phyloP scores from a whole-genome alignment of 2,329 filamentous ascomycete genomes.

The Davidsoniella eucalypti region DNA sequence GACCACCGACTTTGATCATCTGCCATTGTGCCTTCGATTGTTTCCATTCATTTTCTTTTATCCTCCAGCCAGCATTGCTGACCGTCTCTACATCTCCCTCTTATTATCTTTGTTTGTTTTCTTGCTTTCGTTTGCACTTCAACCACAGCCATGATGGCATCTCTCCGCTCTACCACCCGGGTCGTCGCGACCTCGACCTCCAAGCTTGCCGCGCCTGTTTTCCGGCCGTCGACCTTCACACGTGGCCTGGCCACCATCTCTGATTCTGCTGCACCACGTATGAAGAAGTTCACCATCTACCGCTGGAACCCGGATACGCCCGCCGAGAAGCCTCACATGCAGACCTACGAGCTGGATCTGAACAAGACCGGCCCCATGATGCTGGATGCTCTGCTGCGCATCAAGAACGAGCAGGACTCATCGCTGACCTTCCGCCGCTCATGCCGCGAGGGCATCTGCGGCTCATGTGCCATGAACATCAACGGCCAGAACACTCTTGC shows the following conservation, averaged over 20 bases:
- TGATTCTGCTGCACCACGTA: slow-evolving; percentile 44
- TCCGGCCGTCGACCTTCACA: slow-evolving; percentile 26
- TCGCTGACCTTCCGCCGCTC: slow-evolving; percentile 91
- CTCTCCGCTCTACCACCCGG: slow-evolving; percentile 43
- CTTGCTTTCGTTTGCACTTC: background rate
- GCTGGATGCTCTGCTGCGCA: slow-evolving; percentile 86
- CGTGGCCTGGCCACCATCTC: slow-evolving; percentile 40
- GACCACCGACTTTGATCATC: background rate
- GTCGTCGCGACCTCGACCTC: slow-evolving; percentile 31
- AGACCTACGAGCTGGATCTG: slow-evolving; percentile 83
- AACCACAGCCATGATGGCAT: slow-evolving; percentile 31
- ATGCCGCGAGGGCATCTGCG: slow-evolving; percentile 96
- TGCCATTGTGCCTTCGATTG: background rate
- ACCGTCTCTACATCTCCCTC: background rate
- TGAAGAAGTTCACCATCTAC: slow-evolving; percentile 98
- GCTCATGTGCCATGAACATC: slow-evolving; percentile 99
- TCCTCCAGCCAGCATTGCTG: background rate
- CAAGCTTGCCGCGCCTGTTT: slow-evolving; percentile 24
- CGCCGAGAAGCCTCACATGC: slow-evolving; percentile 84
- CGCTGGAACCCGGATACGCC: slow-evolving; percentile 94
- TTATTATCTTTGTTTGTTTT: background rate
- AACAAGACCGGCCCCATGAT: slow-evolving; percentile 99
- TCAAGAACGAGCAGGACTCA: slow-evolving; percentile 98
- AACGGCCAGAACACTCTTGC: slow-evolving; percentile 96
- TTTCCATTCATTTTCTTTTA: background rate